These are phyloP conservation scores for Rhodotorula sp. DNA, from an alignment of 1,284 basidiomycete species.

Conservation along the genomic window DNA sequence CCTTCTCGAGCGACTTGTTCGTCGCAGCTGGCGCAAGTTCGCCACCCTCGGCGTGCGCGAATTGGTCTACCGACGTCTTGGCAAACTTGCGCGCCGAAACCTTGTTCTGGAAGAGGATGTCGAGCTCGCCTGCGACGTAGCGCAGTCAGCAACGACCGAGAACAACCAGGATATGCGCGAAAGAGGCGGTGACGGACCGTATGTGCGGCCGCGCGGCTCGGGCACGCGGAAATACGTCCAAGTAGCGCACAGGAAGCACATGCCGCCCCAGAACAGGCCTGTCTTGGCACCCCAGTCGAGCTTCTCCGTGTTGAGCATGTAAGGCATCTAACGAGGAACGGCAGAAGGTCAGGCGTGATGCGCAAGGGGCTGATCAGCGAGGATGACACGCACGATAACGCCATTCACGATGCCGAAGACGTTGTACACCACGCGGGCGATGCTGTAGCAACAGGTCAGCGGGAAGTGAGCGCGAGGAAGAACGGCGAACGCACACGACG, in stretches of 20 bases:
- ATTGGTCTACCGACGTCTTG: slow-evolving; percentile 39
- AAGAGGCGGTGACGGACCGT: slow-evolving; percentile 3
- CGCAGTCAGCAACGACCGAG: background rate
- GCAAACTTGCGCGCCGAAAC: slow-evolving; percentile 46
- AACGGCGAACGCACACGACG: slow-evolving; percentile 48
- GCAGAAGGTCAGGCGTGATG: background rate
- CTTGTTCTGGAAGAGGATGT: slow-evolving; percentile 41
- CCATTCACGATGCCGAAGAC: slow-evolving; percentile 40
- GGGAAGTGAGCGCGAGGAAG: background rate
- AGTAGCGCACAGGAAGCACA: slow-evolving; percentile 5
- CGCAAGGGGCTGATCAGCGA: background rate
- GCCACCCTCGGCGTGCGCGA: background rate
- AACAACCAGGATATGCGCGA: too few species aligned
- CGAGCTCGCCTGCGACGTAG: slow-evolving; percentile 24
- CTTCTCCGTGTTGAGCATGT: slow-evolving; percentile 52
- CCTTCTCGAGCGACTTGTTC: background rate
- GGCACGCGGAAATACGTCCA: slow-evolving; percentile 49
- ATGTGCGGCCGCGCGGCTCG: slow-evolving; percentile 52
- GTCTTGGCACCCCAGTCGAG: slow-evolving; percentile 54
- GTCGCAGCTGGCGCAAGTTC: background rate
- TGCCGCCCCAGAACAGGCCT: slow-evolving; percentile 53
- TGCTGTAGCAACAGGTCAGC: slow-evolving; percentile 2
- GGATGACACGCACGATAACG: slow-evolving; percentile 1
- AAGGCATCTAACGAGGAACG: slow-evolving; percentile 50
- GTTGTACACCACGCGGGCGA: slow-evolving; percentile 55